Conservation (phyloP, 495 filamentous ascomycete species). For the Hypomontagnella monticulosa region DNA sequence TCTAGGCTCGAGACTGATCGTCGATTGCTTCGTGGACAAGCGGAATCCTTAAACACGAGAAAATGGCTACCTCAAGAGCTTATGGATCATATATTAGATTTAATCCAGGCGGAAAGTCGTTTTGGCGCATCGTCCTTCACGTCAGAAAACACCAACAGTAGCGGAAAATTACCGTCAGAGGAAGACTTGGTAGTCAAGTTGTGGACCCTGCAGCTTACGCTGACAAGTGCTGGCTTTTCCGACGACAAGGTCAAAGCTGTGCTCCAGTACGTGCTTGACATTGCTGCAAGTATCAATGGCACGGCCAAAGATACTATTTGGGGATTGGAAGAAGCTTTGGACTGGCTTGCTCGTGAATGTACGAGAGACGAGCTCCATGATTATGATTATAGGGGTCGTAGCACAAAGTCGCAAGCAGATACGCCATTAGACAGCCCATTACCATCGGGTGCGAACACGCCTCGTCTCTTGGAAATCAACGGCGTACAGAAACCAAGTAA, state of each 20-base stretch:
- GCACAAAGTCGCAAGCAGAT: conserved; percentile 52
- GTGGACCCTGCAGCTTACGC: conserved; percentile 79
- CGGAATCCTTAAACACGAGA: conserved; percentile 70
- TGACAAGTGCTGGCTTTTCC: conserved; percentile 74
- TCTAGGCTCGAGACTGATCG: conserved; percentile 80
- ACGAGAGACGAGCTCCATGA: conserved; percentile 72
- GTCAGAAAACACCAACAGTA: conserved; percentile 48
- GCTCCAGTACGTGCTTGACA: conserved; percentile 70
- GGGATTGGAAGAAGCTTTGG: conserved; percentile 86
- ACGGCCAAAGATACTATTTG: conserved; percentile 73
- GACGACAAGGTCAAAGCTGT: conserved; percentile 68
- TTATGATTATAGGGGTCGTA: conserved; percentile 63
- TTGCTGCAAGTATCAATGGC: conserved; percentile 60
- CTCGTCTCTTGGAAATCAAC: conserved; percentile 51
- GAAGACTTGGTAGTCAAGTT: conserved; percentile 79
- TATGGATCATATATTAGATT: conserved; percentile 75
- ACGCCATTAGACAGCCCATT: conserved; percentile 57
- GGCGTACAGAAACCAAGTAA: conserved; percentile 22
- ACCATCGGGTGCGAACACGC: conserved; percentile 59
- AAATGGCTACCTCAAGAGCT: conserved; percentile 84
- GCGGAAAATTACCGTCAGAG: conserved; percentile 62
- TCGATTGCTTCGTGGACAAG: conserved; percentile 77
- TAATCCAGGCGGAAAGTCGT: conserved; percentile 63
- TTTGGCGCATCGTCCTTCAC: conserved; percentile 57
- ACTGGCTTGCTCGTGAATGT: conserved; percentile 83